Conservation (phyloP, 176 grass and related monocot species). For the Sorghum bicolor region Sorghum_bicolor_NCBIv3 NC_012879.2:60309501-60310000, state of each 20-base stretch:
- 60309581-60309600: neutral
- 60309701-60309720: neutral
- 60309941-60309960: neutral
- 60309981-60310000: neutral
- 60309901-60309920: conserved; percentile 39
- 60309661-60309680: conserved; percentile 71
- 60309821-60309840: conserved; percentile 42
- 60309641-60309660: conserved; percentile 12
- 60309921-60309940: neutral
- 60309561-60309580: conserved; percentile 15
- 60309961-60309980: neutral
- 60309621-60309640: conserved; percentile 39
- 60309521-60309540: neutral
- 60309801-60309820: conserved; percentile 59
- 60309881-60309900: neutral
- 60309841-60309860: neutral
- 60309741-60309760: conserved; percentile 52
- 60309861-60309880: neutral
- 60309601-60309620: neutral
- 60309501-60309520: neutral
- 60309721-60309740: too few relatives aligned
- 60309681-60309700: too few relatives aligned
- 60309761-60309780: conserved; percentile 59
- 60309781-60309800: conserved; percentile 51
- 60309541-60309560: conserved; percentile 47